phyloP scores from a whole-genome alignment of 805 yeast species.

The Clavispora asparagi region DNA sequence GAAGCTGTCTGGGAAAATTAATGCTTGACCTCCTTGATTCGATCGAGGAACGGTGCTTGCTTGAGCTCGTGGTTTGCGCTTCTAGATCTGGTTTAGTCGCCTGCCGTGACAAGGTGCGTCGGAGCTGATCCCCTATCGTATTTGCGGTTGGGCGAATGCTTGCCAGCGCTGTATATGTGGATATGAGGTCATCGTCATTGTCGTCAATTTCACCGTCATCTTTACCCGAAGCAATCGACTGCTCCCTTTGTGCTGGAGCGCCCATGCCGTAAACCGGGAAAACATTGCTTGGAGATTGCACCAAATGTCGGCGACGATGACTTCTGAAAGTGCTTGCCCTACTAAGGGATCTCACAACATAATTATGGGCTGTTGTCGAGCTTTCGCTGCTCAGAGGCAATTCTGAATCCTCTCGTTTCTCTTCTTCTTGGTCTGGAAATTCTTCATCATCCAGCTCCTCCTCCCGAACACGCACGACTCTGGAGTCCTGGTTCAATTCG shows the following conservation, averaged over 20 bases:
- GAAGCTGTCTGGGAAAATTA: constrained; percentile 1
- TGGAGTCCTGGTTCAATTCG: constrained; percentile 67
- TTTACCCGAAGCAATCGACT: constrained; percentile 45
- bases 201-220: neutral
- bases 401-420: neutral
- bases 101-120: constrained; percentile 9
- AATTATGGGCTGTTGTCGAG: neutral
- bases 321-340: neutral
- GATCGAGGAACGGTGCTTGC: neutral
- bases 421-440: constrained; percentile 5
- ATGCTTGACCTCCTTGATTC: neutral
- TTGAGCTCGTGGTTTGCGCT: neutral
- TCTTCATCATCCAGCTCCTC: constrained; percentile 6
- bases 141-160: constrained; percentile 6
- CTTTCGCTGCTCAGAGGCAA: constrained; percentile 1
- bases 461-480: constrained; percentile 53
- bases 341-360: neutral
- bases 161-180: neutral
- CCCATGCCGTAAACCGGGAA: constrained; percentile 83
- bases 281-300: constrained; percentile 62
- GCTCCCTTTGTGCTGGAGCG: constrained; percentile 51
- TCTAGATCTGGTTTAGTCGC: constrained; percentile 8
- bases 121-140: constrained; percentile 10
- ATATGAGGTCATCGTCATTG: neutral
- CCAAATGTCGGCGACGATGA: neutral